Evolutionary conservation across 257 asterid genomes (phyloP).

Genomic region (Petunia secreta): DNA sequence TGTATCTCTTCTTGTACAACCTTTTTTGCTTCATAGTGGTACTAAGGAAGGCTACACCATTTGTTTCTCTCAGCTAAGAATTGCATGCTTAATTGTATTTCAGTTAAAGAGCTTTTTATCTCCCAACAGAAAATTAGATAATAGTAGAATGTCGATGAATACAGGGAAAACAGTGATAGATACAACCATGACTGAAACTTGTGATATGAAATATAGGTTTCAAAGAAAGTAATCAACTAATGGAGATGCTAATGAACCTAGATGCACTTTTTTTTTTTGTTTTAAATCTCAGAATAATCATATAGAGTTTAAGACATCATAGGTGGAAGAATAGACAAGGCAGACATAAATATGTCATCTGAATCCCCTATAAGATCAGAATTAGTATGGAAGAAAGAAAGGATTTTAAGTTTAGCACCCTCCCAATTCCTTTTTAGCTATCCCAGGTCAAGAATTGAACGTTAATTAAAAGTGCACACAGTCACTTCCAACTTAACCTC

Average conservation of each 20-base stretch:
- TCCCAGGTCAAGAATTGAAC: background rate
- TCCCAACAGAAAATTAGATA: background rate
- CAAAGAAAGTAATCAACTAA: background rate
- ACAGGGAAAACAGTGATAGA: constrained; percentile 1
- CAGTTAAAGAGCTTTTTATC: background rate
- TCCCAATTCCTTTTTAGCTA: background rate
- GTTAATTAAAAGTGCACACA: background rate
- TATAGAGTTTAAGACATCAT: background rate
- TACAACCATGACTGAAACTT: constrained; percentile 3
- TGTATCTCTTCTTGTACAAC: constrained; percentile 14
- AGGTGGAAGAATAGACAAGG: background rate
- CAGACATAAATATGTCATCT: constrained; percentile 1
- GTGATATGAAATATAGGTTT: background rate
- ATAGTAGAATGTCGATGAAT: background rate
- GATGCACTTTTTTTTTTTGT: background rate
- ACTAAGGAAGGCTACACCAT: constrained; percentile 14
- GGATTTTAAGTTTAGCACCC: background rate
- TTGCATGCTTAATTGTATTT: background rate
- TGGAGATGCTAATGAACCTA: constrained; percentile 5
- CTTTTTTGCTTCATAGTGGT: constrained; percentile 18
- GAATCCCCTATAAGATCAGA: background rate
- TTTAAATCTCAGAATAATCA: background rate
- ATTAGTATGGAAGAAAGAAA: background rate
- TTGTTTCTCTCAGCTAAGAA: background rate
- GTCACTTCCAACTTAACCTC: background rate